A percentile compares a stretch with the other conserved stretches of the same genome.
phyloP scores from a whole-genome alignment of 2,329 filamentous ascomycete species.

The Apiospora malaysiana region DNA sequence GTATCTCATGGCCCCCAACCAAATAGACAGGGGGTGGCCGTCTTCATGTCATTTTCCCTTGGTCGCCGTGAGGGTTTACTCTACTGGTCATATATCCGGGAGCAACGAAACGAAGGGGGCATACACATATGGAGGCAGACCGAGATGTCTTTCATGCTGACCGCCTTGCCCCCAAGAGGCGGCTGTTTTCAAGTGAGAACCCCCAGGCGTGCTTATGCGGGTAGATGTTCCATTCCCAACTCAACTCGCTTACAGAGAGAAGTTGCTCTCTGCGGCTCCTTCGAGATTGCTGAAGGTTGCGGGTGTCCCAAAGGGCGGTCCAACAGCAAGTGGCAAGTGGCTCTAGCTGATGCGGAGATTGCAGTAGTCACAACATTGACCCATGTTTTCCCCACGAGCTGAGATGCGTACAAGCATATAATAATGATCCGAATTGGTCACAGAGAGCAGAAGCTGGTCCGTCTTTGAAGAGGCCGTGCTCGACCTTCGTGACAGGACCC shows the following conservation, averaged over 20 bases:
- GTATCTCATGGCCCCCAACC: conserved; percentile 42
- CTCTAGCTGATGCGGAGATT: conserved; percentile 43
- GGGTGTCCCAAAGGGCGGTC: conserved; percentile 12
- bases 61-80: conserved; percentile 30
- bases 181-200: conserved; percentile 36
- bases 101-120: conserved; percentile 31
- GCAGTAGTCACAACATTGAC: conserved; percentile 47
- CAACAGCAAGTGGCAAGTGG: conserved; percentile 29
- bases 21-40: conserved; percentile 30
- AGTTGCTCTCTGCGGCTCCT: conserved; percentile 42
- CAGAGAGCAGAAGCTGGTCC: conserved; percentile 41
- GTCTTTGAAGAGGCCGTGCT: conserved; percentile 30
- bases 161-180: conserved; percentile 32
- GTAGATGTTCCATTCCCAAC: conserved; percentile 22
- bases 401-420: conserved; percentile 46
- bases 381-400: conserved; percentile 46
- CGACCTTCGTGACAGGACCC: conserved; percentile 24
- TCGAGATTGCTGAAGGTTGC: conserved; percentile 44
- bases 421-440: conserved; percentile 44
- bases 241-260: conserved; percentile 31
- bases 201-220: conserved; percentile 43
- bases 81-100: conserved; percentile 30
- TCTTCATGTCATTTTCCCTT: conserved; percentile 25
- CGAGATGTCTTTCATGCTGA: conserved; percentile 38
- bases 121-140: conserved; percentile 19